Conservation (phyloP, 768 basidiomycete species). For the Boletus rubescentipes region DNA sequence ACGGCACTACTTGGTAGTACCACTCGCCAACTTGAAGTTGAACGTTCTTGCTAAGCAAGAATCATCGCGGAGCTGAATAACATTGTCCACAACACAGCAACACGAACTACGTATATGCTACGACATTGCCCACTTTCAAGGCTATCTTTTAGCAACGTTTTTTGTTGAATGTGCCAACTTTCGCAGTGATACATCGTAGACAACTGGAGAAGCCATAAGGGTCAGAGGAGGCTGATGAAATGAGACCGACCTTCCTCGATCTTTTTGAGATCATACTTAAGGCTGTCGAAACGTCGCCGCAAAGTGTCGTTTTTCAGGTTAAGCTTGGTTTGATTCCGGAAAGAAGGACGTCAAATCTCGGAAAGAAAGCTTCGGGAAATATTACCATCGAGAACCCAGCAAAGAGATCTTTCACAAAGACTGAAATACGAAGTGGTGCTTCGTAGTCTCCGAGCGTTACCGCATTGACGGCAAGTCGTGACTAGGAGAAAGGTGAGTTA, state of each 20-base stretch:
- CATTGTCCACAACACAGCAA: not conserved
- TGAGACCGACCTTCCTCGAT: constrained; percentile 72
- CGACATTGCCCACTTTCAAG: not conserved
- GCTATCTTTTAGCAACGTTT: not conserved
- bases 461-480: constrained; percentile 74
- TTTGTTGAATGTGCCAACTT: constrained; percentile 46
- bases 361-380: not conserved
- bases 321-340: constrained; percentile 43
- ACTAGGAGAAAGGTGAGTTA: constrained; percentile 42
- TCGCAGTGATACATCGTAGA: constrained; percentile 81
- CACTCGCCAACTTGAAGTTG: constrained; percentile 1
- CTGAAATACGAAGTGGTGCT: constrained; percentile 72
- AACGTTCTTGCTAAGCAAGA: constrained; percentile 8
- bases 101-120: not conserved
- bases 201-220: constrained; percentile 46
- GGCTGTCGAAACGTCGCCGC: constrained; percentile 73
- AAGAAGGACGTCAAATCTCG: constrained; percentile 3
- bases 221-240: not conserved
- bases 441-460: constrained; percentile 84
- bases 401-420: constrained; percentile 79
- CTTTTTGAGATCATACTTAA: constrained; percentile 87
- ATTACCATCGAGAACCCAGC: constrained; percentile 80
- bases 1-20: not conserved
- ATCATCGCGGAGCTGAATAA: constrained; percentile 25
- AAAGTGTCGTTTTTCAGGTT: constrained; percentile 80